Conservation (phyloP, 495 filamentous ascomycete genomes). For the Podospora didyma region DNA sequence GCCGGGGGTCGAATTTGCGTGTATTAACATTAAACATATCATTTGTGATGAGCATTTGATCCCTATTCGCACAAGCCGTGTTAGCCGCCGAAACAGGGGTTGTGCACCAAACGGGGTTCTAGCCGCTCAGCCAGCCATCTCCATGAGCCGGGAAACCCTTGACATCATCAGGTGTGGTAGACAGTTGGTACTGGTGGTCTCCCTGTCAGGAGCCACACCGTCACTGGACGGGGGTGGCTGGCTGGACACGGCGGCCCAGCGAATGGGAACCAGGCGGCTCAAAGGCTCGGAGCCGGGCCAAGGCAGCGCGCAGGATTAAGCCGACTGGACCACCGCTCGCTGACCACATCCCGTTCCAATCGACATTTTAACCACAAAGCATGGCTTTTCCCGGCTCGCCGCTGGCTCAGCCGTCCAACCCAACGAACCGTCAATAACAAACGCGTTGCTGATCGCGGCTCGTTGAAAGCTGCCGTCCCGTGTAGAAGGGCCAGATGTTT, state of each 20-base stretch:
- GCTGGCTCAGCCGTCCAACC: not conserved
- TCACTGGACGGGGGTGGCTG: no score
- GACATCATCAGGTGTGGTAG: no score
- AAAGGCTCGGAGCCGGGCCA: not conserved
- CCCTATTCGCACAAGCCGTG: slow-evolving; percentile 18
- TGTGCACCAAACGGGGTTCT: no score
- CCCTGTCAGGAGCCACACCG: no score
- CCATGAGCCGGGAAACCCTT: no score
- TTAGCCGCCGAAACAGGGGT: not conserved
- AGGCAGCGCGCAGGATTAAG: not conserved
- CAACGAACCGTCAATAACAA: not conserved
- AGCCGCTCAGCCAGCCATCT: no score
- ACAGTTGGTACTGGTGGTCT: no score
- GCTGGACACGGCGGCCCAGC: not conserved
- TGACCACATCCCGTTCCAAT: not conserved
- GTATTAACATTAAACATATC: slow-evolving; percentile 67
- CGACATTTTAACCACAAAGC: not conserved
- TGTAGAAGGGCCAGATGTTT: not conserved
- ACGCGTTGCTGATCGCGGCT: not conserved
- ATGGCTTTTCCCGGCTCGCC: not conserved
- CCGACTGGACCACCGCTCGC: not conserved
- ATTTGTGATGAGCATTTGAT: slow-evolving; percentile 57
- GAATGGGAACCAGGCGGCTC: not conserved
- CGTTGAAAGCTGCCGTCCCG: not conserved
- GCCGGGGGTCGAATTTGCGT: slow-evolving; percentile 64